Evolutionary conservation across 2,329 filamentous ascomycete genomes (phyloP).

Genomic region (Aspergillus fumigatus): DNA sequence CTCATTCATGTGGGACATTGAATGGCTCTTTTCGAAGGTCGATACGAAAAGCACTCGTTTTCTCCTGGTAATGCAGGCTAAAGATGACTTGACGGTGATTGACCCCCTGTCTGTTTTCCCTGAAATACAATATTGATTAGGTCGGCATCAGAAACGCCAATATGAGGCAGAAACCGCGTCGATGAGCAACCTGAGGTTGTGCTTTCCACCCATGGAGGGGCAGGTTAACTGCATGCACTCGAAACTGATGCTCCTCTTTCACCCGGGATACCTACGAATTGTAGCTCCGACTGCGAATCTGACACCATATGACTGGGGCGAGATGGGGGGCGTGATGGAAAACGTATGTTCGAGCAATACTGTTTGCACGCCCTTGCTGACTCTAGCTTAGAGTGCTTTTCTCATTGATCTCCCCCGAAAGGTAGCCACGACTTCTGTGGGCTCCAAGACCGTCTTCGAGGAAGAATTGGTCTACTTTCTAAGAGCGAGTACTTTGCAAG

Average conservation of each 20-base stretch:
- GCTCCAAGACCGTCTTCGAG: slow-evolving; percentile 54
- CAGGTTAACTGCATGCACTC: slow-evolving; percentile 79
- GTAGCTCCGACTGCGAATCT: slow-evolving; percentile 86
- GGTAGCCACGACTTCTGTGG: slow-evolving; percentile 22
- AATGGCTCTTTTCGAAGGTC: slow-evolving; percentile 73
- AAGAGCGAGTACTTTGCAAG: slow-evolving; percentile 59
- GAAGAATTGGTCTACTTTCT: slow-evolving; percentile 69
- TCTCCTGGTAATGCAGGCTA: slow-evolving; percentile 60
- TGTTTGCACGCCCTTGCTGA: slow-evolving; percentile 5
- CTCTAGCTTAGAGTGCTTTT: slow-evolving; percentile 62
- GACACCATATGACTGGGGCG: slow-evolving; percentile 83
- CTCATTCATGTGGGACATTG: slow-evolving; percentile 79
- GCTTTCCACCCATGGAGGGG: slow-evolving; percentile 77
- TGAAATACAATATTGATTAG: background rate
- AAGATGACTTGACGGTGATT: slow-evolving; percentile 43
- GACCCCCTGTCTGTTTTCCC: background rate
- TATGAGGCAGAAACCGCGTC: slow-evolving; percentile 38
- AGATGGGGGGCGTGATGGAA: slow-evolving; percentile 71
- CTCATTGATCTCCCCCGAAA: slow-evolving; percentile 77
- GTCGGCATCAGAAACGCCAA: slow-evolving; percentile 29
- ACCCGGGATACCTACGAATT: slow-evolving; percentile 66
- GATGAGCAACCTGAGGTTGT: slow-evolving; percentile 56
- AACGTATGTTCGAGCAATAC: slow-evolving; percentile 53
- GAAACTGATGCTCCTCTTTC: slow-evolving; percentile 87
- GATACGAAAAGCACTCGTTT: slow-evolving; percentile 57